Base-by-base conservation (phyloP, 2,329 filamentous ascomycete genomes). In the Penicillium italicum region DNA sequence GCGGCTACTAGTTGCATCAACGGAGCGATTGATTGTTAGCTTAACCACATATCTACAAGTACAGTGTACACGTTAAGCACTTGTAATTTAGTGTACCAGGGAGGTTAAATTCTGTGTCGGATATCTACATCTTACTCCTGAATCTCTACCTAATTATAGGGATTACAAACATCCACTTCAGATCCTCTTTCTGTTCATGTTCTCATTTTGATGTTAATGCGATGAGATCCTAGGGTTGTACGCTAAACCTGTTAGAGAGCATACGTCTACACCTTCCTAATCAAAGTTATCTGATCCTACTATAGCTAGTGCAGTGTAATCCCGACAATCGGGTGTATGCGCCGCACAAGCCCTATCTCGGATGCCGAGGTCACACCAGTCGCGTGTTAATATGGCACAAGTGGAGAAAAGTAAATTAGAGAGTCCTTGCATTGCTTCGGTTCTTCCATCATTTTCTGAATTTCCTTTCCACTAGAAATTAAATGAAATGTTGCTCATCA, bases 351-450 rank as follows among this genome's bases (percentile, higher is more conserved):
- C 22, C 28, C 43, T 26, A 41, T 34, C 41, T 41, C 12, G 22
- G 43, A 49, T 49, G 40, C 53, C 47, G 47, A 51, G 47, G 53
- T 50, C 41, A 55, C 41, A 28, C 40, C 30, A 53, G 20, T 41
- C 44, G 50, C 44, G 44, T 49, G 37, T 33, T 43, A n/a, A 30
- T 36, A 55, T 51, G 40, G 40, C 31, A 9, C 33, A n/a, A 46
- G 49, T 47, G 50, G 26, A 51, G 40, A 14, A 41, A n/a, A 36
- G 14, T 42, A n/a, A 26, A 18, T 42, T 18, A n/a, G n/a, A 18
- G 22, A 34, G 16, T n/a, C 4, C 18, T 30, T 30, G 12, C 24
- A 2, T 14, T 22, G n/a, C 34, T 11, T 47, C 22, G 16, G 24
- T 38, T 38, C 26, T n/a, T 30, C 18, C 14, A 26, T 4, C 40